Evolutionary conservation across 176 grass and related monocot species (phyloP).

Genomic region (Olyra latifolia): DNA sequence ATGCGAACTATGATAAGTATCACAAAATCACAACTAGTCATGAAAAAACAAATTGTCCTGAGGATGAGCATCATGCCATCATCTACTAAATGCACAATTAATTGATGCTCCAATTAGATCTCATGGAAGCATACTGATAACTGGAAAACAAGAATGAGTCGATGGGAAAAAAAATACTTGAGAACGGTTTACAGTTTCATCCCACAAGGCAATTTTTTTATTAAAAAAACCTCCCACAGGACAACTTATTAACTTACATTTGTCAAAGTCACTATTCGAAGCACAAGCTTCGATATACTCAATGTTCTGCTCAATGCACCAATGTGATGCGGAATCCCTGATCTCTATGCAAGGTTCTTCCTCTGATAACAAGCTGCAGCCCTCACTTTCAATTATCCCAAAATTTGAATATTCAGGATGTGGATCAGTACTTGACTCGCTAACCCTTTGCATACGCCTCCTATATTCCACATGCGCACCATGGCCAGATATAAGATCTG

Average conservation of each 20-base stretch:
- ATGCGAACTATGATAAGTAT: background rate
- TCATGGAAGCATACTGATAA: conserved; percentile 1
- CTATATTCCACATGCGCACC: conserved; percentile 73
- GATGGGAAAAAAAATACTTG: conserved; percentile 1
- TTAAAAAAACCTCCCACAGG: background rate
- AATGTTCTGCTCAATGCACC: conserved; percentile 81
- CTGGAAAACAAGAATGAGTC: background rate
- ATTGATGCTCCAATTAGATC: background rate
- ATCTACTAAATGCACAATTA: background rate
- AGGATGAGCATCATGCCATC: background rate
- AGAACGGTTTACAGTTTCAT: background rate
- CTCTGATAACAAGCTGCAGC: conserved; percentile 68
- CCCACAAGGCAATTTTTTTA: background rate
- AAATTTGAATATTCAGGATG: conserved; percentile 75
- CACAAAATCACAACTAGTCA: background rate
- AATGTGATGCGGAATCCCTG: conserved; percentile 56
- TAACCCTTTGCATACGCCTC: conserved; percentile 56
- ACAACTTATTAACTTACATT: conserved; percentile 56
- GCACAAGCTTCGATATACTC: conserved; percentile 94
- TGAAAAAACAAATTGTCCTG: background rate
- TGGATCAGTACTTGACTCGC: conserved; percentile 61
- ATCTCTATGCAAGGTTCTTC: conserved; percentile 66
- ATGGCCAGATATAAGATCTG: conserved; percentile 83
- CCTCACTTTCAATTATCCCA: conserved; percentile 84
- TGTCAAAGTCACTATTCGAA: conserved; percentile 85